Evolutionary conservation across 2,329 filamentous ascomycete genomes (phyloP).

Genomic region (Nothophaeocryptopus gaeumannii): DNA sequence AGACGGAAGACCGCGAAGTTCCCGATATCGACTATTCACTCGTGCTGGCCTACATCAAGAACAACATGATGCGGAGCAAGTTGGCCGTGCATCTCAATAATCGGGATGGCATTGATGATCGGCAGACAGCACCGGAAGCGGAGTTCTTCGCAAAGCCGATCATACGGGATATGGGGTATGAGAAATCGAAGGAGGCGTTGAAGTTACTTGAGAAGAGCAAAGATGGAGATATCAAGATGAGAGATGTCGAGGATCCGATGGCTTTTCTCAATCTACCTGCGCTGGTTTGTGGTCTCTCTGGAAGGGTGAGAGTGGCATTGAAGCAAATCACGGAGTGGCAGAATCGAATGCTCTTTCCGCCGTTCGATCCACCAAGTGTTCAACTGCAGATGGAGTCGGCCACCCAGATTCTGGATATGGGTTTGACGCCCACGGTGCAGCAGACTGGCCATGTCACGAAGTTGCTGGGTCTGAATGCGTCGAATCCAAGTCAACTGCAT

Average conservation of each 20-base stretch:
- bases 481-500: not conserved
- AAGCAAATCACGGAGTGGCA: slow-evolving; percentile 46
- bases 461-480: not conserved
- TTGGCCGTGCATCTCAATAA: slow-evolving; percentile 26
- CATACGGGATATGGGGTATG: slow-evolving; percentile 22
- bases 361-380: slow-evolving; percentile 8
- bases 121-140: slow-evolving; percentile 14
- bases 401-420: slow-evolving; percentile 13
- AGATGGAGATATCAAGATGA: slow-evolving; percentile 11
- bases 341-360: slow-evolving; percentile 31
- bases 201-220: slow-evolving; percentile 13
- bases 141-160: slow-evolving; percentile 21
- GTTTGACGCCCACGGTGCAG: not conserved
- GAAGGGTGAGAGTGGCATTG: slow-evolving; percentile 25
- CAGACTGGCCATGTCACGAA: not conserved
- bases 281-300: slow-evolving; percentile 25
- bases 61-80: slow-evolving; percentile 45
- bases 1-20: slow-evolving; percentile 73
- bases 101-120: slow-evolving; percentile 43
- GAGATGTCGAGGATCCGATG: slow-evolving; percentile 17
- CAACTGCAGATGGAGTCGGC: not conserved
- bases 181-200: slow-evolving; percentile 20
- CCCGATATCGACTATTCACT: slow-evolving; percentile 67
- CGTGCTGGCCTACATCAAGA: slow-evolving; percentile 74
- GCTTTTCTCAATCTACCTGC: slow-evolving; percentile 29